Conservation (phyloP, 169 alveolate species). For the Theileria annulata region DNA sequence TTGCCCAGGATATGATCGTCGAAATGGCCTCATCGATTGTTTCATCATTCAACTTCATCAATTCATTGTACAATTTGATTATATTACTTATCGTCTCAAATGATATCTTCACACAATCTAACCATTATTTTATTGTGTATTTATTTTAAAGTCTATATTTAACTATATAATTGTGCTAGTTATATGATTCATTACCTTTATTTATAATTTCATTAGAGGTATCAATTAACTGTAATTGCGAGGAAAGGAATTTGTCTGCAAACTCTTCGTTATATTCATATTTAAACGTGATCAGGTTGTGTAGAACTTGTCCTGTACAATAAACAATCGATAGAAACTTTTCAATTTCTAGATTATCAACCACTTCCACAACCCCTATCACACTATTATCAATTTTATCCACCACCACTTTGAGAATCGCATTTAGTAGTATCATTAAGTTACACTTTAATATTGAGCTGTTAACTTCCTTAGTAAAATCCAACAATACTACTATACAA, state of each 20-base stretch:
- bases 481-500: constrained; percentile 49
- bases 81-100: constrained; percentile 42
- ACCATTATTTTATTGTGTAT: not conserved
- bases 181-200: not conserved
- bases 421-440: constrained; percentile 32
- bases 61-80: constrained; percentile 27
- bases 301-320: constrained; percentile 55
- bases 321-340: constrained; percentile 54
- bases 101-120: constrained; percentile 5
- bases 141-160: not conserved
- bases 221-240: constrained; percentile 28
- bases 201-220: constrained; percentile 4
- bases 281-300: constrained; percentile 15
- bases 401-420: constrained; percentile 43
- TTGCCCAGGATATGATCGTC: constrained; percentile 49
- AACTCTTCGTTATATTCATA: constrained; percentile 18
- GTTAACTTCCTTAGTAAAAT: constrained; percentile 8
- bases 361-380: constrained; percentile 1
- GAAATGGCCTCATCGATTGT: constrained; percentile 57
- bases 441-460: constrained; percentile 35
- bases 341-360: constrained; percentile 32
- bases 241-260: constrained; percentile 47
- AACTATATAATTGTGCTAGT: constrained; percentile 15
- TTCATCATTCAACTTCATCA: constrained; percentile 36
- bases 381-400: constrained; percentile 13